Conservation (phyloP, 2,329 filamentous ascomycete genomes). For the Rhynchosporium agropyri region DNA sequence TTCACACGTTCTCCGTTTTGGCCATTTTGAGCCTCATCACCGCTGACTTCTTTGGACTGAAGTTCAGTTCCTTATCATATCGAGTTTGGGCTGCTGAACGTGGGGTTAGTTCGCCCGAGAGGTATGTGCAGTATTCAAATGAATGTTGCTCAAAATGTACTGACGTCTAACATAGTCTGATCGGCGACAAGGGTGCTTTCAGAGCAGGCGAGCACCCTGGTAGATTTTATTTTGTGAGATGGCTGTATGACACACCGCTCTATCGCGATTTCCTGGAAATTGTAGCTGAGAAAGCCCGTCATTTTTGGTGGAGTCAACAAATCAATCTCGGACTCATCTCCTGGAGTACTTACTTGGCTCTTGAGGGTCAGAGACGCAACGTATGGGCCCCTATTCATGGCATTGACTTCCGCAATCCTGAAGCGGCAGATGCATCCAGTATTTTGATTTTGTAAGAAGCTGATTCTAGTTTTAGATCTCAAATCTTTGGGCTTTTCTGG, state of each 20-base stretch:
- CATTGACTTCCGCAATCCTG: neutral
- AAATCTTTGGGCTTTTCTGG: slow-evolving; percentile 57
- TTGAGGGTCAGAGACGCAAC: slow-evolving; percentile 60
- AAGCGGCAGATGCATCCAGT: neutral
- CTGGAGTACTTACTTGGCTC: slow-evolving; percentile 59
- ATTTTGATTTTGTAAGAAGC: neutral
- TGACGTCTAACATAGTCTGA: slow-evolving; percentile 35
- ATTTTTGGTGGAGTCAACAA: slow-evolving; percentile 66
- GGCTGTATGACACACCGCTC: slow-evolving; percentile 38
- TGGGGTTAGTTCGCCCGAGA: slow-evolving; percentile 45
- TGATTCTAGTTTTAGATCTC: slow-evolving; percentile 45
- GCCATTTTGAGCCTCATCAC: slow-evolving; percentile 49
- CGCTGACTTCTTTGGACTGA: slow-evolving; percentile 49
- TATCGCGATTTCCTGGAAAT: slow-evolving; percentile 51
- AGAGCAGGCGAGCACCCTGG: slow-evolving; percentile 40
- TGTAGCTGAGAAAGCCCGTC: slow-evolving; percentile 55
- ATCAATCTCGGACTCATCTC: slow-evolving; percentile 56
- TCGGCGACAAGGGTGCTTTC: slow-evolving; percentile 40
- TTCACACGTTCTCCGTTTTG: slow-evolving; percentile 48
- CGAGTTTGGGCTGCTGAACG: slow-evolving; percentile 51
- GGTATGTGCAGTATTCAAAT: slow-evolving; percentile 38
- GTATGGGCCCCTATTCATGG: neutral
- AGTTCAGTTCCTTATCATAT: slow-evolving; percentile 51
- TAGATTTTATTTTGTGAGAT: slow-evolving; percentile 37
- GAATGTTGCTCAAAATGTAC: slow-evolving; percentile 21